These are phyloP conservation scores for Adenanthera pavonina DNA, from an alignment of 306 rosid species.

Conservation along the genomic window DNA sequence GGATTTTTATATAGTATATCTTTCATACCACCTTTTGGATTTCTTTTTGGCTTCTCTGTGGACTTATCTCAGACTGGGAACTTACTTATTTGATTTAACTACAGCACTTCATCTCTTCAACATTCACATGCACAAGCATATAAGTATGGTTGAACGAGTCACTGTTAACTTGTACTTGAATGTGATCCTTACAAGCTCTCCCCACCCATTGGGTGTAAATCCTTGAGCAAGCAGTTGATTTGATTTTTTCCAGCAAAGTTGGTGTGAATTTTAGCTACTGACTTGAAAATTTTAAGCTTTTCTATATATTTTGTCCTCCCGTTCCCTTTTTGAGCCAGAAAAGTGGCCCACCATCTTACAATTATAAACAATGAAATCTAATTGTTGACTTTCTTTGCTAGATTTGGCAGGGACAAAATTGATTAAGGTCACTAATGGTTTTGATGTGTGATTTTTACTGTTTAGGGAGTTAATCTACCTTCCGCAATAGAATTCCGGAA, in stretches of 20 bases:
- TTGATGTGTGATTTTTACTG: slow-evolving; percentile 44
- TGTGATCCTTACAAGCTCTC: background rate
- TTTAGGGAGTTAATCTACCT: slow-evolving; percentile 81
- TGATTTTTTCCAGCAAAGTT: slow-evolving; percentile 17
- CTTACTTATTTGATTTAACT: slow-evolving; percentile 22
- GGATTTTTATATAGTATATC: background rate
- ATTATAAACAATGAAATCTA: slow-evolving; percentile 5
- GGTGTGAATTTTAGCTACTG: slow-evolving; percentile 21
- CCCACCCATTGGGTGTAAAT: slow-evolving; percentile 24
- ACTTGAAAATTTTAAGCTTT: slow-evolving; percentile 20
- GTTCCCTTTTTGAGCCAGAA: background rate
- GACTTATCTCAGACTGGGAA: background rate
- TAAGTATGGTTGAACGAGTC: background rate
- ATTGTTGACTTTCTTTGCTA: slow-evolving; percentile 21
- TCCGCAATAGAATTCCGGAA: slow-evolving; percentile 47
- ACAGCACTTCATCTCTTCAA: background rate
- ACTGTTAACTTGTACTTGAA: background rate
- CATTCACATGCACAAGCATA: background rate
- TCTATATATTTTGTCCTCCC: slow-evolving; percentile 15
- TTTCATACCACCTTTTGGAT: slow-evolving; percentile 9
- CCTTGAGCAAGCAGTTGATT: slow-evolving; percentile 2
- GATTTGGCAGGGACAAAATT: slow-evolving; percentile 9
- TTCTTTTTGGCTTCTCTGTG: background rate
- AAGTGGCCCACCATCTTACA: background rate
- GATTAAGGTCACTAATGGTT: slow-evolving; percentile 12